Conservation (phyloP, 106 monocot species). For the Phalaenopsis equestris region DNA sequence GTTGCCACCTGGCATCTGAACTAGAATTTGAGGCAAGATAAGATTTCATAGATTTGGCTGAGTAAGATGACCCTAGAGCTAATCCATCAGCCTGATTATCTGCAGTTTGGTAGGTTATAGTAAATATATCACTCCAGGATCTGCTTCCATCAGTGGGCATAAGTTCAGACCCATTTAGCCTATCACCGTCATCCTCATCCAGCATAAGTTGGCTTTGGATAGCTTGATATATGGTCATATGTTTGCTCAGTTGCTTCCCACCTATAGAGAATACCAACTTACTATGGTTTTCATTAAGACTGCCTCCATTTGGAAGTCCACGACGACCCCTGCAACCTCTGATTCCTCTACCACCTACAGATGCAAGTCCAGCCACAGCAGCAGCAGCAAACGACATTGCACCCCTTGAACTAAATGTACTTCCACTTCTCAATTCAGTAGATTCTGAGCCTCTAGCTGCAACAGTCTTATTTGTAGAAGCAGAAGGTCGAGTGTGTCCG, state of each 20-base stretch:
- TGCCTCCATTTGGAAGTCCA: conserved; percentile 24
- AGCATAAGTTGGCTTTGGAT: conserved; percentile 73
- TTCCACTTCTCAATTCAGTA: conserved; percentile 47
- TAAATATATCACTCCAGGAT: conserved; percentile 87
- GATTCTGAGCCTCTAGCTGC: conserved; percentile 31
- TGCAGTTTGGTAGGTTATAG: conserved; percentile 86
- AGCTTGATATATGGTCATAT: conserved; percentile 93
- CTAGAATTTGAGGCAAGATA: conserved; percentile 36
- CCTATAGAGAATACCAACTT: conserved; percentile 76
- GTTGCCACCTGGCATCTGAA: conserved; percentile 33
- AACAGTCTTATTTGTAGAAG: conserved; percentile 44
- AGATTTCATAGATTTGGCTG: conserved; percentile 39
- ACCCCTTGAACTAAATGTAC: conserved; percentile 68
- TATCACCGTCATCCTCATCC: conserved; percentile 80
- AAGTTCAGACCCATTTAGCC: conserved; percentile 45
- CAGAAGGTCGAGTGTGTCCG: conserved; percentile 47
- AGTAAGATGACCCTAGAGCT: conserved; percentile 35
- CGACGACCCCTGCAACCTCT: conserved; percentile 70
- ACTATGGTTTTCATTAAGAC: conserved; percentile 48
- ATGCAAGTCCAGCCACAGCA: conserved; percentile 90
- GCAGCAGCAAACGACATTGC: conserved; percentile 98
- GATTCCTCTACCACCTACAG: conserved; percentile 68
- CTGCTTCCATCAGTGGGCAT: conserved; percentile 60
- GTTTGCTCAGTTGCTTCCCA: conserved; percentile 79
- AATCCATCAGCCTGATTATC: conserved; percentile 52